These are phyloP conservation scores for Triticum monococcum DNA, from an alignment of 176 grass and related monocot species.

Conservation along the genomic window DNA sequence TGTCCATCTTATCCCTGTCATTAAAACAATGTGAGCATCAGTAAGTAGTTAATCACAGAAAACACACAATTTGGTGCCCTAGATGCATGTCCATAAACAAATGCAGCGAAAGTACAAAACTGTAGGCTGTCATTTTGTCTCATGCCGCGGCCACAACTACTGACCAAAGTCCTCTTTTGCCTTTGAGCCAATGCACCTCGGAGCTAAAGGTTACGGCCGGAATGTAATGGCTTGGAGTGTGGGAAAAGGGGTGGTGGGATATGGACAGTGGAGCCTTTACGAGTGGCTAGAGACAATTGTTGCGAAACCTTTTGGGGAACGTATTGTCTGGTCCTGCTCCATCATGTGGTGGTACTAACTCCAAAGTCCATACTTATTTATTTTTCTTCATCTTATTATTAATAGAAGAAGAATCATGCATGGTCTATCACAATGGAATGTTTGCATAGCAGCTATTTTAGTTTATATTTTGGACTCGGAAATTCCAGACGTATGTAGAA, in stretches of 20 bases:
- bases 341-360: not conserved
- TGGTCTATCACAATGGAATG: not conserved
- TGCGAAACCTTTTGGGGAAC: not conserved
- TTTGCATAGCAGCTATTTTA: not conserved
- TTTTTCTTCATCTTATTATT: no score
- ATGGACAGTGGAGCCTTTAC: slow-evolving; percentile 31
- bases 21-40: slow-evolving; percentile 13
- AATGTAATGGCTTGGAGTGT: slow-evolving; percentile 43
- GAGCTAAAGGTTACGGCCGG: slow-evolving; percentile 20
- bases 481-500: no score
- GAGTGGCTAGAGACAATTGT: not conserved
- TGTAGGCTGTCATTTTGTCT: slow-evolving; percentile 22
- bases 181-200: slow-evolving; percentile 14
- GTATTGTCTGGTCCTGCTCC: not conserved
- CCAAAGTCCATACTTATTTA: not conserved
- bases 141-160: slow-evolving; percentile 13
- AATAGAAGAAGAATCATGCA: not conserved
- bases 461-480: not conserved
- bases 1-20: slow-evolving; percentile 23
- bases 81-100: slow-evolving; percentile 26
- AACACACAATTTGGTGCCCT: slow-evolving; percentile 10
- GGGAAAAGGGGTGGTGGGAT: slow-evolving; percentile 14
- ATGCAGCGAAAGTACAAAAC: slow-evolving; percentile 19
- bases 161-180: slow-evolving; percentile 35
- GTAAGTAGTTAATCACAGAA: slow-evolving; percentile 9